Conservation (phyloP, 2,329 filamentous ascomycete genomes). For the Didymella arachidicola region DNA sequence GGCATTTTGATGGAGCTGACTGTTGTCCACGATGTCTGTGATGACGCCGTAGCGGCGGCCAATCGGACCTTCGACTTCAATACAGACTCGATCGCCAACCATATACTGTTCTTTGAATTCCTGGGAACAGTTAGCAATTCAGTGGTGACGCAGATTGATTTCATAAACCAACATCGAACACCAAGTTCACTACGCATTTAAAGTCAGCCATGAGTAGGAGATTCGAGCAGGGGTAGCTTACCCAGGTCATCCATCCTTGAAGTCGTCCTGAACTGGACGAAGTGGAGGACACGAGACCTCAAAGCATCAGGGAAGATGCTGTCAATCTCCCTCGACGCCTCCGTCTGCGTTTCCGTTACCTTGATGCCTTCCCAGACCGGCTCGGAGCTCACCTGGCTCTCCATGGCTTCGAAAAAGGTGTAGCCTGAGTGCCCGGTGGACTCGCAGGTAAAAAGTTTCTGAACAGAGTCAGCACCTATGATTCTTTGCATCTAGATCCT, state of each 20-base stretch:
- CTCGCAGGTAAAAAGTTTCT: conserved; percentile 93
- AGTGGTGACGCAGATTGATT: background rate
- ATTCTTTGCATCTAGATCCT: background rate
- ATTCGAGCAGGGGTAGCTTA: conserved; percentile 45
- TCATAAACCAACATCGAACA: conserved; percentile 38
- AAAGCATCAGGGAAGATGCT: conserved; percentile 89
- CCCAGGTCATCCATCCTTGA: conserved; percentile 80
- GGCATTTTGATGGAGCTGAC: conserved; percentile 40
- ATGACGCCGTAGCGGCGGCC: conserved; percentile 41
- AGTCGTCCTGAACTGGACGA: conserved; percentile 90
- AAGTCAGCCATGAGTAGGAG: conserved; percentile 41
- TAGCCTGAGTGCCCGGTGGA: conserved; percentile 92
- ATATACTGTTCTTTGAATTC: conserved; percentile 48
- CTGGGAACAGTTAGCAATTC: conserved; percentile 26
- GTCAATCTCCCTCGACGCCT: conserved; percentile 86
- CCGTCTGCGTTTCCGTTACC: conserved; percentile 52
- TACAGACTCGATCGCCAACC: conserved; percentile 43
- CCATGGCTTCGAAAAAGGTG: conserved; percentile 89
- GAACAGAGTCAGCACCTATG: conserved; percentile 33
- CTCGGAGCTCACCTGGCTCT: conserved; percentile 77
- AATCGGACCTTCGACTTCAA: conserved; percentile 40
- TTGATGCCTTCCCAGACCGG: conserved; percentile 35
- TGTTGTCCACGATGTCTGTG: conserved; percentile 43
- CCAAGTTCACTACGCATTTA: conserved; percentile 37
- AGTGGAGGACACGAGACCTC: conserved; percentile 87